A percentile compares a stretch with the other conserved stretches of the same genome.
phyloP scores from a whole-genome alignment of 2,329 filamentous ascomycete species.

The Ceratocystis huliohia region DNA sequence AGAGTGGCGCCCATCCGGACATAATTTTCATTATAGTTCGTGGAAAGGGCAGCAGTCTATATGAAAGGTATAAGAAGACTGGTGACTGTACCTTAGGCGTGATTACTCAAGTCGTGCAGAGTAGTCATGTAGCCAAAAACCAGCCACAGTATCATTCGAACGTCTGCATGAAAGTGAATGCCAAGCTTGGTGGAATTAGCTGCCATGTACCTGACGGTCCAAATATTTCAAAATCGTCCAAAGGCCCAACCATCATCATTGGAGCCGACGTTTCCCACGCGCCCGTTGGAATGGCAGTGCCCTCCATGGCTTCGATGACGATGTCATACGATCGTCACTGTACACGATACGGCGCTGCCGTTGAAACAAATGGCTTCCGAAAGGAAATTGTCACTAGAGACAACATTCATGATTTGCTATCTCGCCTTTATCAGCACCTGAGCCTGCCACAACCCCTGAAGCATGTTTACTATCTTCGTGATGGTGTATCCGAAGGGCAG shows the following conservation, averaged over 20 bases:
- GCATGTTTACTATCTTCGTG: conserved; percentile 73
- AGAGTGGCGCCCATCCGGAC: background rate
- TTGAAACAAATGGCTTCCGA: conserved; percentile 71
- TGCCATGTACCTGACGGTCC: conserved; percentile 32
- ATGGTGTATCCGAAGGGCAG: conserved; percentile 81
- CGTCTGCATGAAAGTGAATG: conserved; percentile 92
- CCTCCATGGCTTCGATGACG: conserved; percentile 80
- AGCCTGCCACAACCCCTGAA: background rate
- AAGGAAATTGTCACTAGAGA: conserved; percentile 61
- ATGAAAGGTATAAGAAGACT: conserved; percentile 79
- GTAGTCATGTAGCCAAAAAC: conserved; percentile 58
- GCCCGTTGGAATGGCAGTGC: conserved; percentile 49
- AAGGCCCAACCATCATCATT: conserved; percentile 57
- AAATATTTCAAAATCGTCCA: background rate
- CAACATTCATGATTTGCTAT: conserved; percentile 56
- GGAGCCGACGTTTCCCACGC: conserved; percentile 86
- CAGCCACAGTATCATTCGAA: conserved; percentile 76
- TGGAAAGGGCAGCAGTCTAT: conserved; percentile 47
- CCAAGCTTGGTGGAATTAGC: conserved; percentile 80
- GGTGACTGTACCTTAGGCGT: conserved; percentile 77
- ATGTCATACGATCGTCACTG: conserved; percentile 61
- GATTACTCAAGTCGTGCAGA: conserved; percentile 70
- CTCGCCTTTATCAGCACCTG: conserved; percentile 46
- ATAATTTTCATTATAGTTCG: conserved; percentile 26
- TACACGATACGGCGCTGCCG: conserved; percentile 64